These are phyloP conservation scores for Pterocarpus santalinus DNA, from an alignment of 306 rosid species.

Conservation along the genomic window DNA sequence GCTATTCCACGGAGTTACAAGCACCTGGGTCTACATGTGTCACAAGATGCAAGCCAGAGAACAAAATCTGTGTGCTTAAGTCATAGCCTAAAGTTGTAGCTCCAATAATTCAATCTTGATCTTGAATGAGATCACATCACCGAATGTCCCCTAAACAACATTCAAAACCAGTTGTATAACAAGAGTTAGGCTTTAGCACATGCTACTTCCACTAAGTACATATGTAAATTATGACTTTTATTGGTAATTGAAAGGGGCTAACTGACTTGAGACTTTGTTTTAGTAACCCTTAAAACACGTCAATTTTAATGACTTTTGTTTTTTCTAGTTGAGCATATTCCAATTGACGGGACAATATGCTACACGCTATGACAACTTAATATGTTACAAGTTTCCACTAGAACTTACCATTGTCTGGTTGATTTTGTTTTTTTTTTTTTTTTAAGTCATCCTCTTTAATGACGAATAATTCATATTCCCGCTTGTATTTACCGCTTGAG, in stretches of 20 bases:
- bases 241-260: neutral
- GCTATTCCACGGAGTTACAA: neutral
- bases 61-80: constrained; percentile 30
- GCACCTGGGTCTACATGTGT: constrained; percentile 11
- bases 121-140: constrained; percentile 32
- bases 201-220: neutral
- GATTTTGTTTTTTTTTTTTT: too few relatives aligned
- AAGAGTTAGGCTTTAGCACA: neutral
- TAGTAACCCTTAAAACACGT: neutral
- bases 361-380: neutral
- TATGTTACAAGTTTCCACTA: neutral
- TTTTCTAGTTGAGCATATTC: neutral
- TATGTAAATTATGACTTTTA: neutral
- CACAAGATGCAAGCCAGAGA: constrained; percentile 21
- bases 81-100: constrained; percentile 28
- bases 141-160: constrained; percentile 26
- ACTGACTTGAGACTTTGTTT: too few relatives aligned
- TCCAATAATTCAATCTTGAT: constrained; percentile 39
- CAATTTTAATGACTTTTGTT: too few relatives aligned
- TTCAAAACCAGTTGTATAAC: constrained; percentile 40
- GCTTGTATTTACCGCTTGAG: too few relatives aligned
- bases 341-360: too few relatives aligned
- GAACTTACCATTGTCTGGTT: too few relatives aligned
- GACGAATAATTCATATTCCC: too few relatives aligned
- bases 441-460: too few relatives aligned